Evolutionary conservation across 2,329 filamentous ascomycete genomes (phyloP), one percentile per base, ranked within the genome.

Genomic region (Xylaria sp.): DNA sequence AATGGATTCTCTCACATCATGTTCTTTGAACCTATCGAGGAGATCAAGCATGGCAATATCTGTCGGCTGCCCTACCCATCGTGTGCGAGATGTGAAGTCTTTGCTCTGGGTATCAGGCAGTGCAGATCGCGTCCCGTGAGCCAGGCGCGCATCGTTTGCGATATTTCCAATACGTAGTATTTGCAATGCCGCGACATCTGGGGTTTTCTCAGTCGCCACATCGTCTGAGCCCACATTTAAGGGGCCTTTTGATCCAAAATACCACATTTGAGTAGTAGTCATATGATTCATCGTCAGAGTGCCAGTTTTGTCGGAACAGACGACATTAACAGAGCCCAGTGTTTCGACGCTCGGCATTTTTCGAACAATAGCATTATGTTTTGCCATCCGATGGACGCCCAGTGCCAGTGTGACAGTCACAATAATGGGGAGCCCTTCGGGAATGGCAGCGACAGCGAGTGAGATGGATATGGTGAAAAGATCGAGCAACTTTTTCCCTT

Each of bases 381-480:
- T 94, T 69, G 96, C 97, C 96, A 99, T 99, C 67, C 96, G 91
- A 77, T 99, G 89, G 9, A 99, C 97, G 15, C 96, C 97, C 15
- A 99, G 86, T 48, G 96, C 96, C 65, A 99, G 86, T 0, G 96
- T 99, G 41, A 99, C 96, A 0, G 96, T 99, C 37, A 99, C 97
- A 76, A 99, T 99, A 77, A 99, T 99, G 0, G 96, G 96, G 6
- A 99, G 85, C 23, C 96, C 96, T 83, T 98, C 95, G 0, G 95
- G 95, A 75, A 98, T 98, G 18, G 95, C 95, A 51, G 96, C 96
- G 10, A 99, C 96, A 31, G 96, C 96, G 48, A 99, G 88, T 10
- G 96, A 98, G 54, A 99, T 96, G 18, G 94, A 97, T 74, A 98
- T 98, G 37, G 96, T 97, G 77, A 99, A 99, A 77, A 99, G 97